These are phyloP conservation scores for Oehlia diaphana DNA, from an alignment of 192 early-diverging fungal genomes.

Conservation along the genomic window DNA sequence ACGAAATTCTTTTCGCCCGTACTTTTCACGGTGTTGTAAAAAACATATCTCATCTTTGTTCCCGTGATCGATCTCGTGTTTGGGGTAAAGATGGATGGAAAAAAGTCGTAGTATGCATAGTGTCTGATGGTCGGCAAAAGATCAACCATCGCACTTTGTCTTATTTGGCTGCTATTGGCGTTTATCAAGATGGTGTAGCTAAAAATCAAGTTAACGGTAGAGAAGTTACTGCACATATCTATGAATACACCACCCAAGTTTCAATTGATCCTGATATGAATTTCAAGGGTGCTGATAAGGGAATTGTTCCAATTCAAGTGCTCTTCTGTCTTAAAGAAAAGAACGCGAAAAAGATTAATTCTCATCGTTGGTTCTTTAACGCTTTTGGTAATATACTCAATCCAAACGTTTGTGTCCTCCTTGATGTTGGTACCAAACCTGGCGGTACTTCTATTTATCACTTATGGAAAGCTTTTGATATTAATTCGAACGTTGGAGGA, in stretches of 20 bases:
- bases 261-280: slow-evolving; percentile 74
- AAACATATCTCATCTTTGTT: slow-evolving; percentile 89
- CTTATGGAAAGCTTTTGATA: slow-evolving; percentile 66
- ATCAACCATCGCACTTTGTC: slow-evolving; percentile 69
- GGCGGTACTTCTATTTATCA: slow-evolving; percentile 64
- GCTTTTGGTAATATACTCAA: slow-evolving; percentile 59
- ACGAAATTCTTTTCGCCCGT: slow-evolving; percentile 86
- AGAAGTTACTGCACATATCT: slow-evolving; percentile 68
- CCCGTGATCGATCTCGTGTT: slow-evolving; percentile 68
- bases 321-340: slow-evolving; percentile 92
- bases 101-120: slow-evolving; percentile 81
- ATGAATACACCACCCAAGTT: slow-evolving; percentile 78
- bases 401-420: slow-evolving; percentile 61
- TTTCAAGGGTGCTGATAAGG: slow-evolving; percentile 62
- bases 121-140: slow-evolving; percentile 81
- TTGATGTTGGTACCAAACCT: slow-evolving; percentile 68
- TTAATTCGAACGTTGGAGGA: slow-evolving; percentile 59
- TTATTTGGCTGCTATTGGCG: slow-evolving; percentile 76
- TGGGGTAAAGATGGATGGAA: slow-evolving; percentile 81
- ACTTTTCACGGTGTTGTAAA: slow-evolving; percentile 85
- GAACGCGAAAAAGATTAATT: slow-evolving; percentile 91
- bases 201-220: slow-evolving; percentile 64
- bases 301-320: slow-evolving; percentile 73
- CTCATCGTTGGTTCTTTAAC: slow-evolving; percentile 74
- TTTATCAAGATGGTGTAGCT: slow-evolving; percentile 78